Percentiles rank a stretch among this genome's conserved stretches.
phyloP scores from a whole-genome alignment of 2,329 filamentous ascomycete species.

The Stachybotrys chartarum region DNA sequence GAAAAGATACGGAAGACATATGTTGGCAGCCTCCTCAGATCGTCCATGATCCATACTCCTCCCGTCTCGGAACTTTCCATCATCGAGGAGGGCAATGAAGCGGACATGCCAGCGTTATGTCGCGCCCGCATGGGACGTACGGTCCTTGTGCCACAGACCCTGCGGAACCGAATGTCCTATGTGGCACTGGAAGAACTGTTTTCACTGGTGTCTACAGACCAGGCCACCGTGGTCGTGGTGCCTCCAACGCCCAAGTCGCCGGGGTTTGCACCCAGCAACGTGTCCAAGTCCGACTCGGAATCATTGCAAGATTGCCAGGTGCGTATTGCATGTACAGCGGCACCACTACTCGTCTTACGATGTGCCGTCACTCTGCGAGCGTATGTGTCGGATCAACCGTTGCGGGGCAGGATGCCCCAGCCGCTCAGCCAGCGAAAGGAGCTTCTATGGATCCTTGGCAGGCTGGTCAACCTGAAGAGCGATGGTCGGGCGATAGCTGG shows the following conservation, averaged over 20 bases:
- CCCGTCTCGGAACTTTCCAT: constrained; percentile 45
- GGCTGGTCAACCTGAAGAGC: constrained; percentile 60
- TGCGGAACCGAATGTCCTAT: constrained; percentile 68
- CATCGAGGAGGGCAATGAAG: constrained; percentile 37
- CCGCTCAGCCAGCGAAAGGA: constrained; percentile 76
- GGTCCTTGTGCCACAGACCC: constrained; percentile 55
- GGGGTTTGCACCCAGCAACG: constrained; percentile 14
- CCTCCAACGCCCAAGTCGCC: constrained; percentile 37
- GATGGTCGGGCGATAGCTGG: constrained; percentile 63
- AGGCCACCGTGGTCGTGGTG: constrained; percentile 27
- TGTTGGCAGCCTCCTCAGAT: constrained; percentile 69
- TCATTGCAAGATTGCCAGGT: constrained; percentile 31
- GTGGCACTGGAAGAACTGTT: constrained; percentile 76
- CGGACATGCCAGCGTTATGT: constrained; percentile 54
- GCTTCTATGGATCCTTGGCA: constrained; percentile 61
- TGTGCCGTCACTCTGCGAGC: constrained; percentile 72
- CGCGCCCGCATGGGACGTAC: constrained; percentile 65
- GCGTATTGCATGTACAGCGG: constrained; percentile 65
- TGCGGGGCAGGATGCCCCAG: constrained; percentile 83
- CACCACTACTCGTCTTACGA: constrained; percentile 76
- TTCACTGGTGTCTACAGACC: constrained; percentile 47
- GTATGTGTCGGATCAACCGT: constrained; percentile 85
- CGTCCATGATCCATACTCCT: constrained; percentile 70
- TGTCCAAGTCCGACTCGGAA: constrained; percentile 5
- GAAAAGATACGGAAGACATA: constrained; percentile 64